phyloP scores from a whole-genome alignment of 2,329 filamentous ascomycete genomes.

The Drechslerella coelobrocha region DNA sequence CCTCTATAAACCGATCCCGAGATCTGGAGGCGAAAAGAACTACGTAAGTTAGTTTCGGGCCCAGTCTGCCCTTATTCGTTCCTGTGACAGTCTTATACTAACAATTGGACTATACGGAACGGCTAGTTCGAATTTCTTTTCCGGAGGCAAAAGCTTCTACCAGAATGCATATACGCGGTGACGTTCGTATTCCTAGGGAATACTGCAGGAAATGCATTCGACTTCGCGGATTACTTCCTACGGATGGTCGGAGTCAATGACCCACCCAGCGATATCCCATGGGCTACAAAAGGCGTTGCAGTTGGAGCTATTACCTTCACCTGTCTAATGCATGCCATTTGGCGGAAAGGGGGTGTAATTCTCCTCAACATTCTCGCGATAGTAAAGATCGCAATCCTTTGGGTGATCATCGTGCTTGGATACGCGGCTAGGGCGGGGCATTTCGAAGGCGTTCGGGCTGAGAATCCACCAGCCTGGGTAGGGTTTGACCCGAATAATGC shows the following conservation, averaged over 20 bases:
- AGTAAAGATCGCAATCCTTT: conserved; percentile 62
- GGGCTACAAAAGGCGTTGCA: conserved; percentile 62
- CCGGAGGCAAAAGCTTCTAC: conserved; percentile 58
- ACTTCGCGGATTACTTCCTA: conserved; percentile 60
- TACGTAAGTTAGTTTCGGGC: conserved; percentile 58
- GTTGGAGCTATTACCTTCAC: conserved; percentile 60
- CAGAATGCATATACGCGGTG: conserved; percentile 61
- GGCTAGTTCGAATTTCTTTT: conserved; percentile 62
- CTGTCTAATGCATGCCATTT: conserved; percentile 62
- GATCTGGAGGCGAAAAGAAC: conserved; percentile 62
- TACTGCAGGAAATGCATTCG: conserved; percentile 62
- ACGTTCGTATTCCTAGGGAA: conserved; percentile 62
- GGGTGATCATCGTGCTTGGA: conserved; percentile 60
- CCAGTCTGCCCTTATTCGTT: too few relatives aligned
- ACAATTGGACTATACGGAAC: not conserved
- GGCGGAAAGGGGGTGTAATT: conserved; percentile 63
- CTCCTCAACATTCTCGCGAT: conserved; percentile 64
- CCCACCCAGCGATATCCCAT: conserved; percentile 53
- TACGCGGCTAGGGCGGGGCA: conserved; percentile 55
- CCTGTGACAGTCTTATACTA: too few relatives aligned
- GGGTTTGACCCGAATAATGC: conserved; percentile 47
- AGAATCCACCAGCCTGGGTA: conserved; percentile 55
- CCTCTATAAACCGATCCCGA: conserved; percentile 59
- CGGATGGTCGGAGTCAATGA: conserved; percentile 55
- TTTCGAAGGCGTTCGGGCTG: conserved; percentile 47